Percentiles rank a stretch among this genome's conserved stretches.
Evolutionary conservation across 1,284 basidiomycete species (phyloP).

Genomic region (Violaceomyces palustris): DNA sequence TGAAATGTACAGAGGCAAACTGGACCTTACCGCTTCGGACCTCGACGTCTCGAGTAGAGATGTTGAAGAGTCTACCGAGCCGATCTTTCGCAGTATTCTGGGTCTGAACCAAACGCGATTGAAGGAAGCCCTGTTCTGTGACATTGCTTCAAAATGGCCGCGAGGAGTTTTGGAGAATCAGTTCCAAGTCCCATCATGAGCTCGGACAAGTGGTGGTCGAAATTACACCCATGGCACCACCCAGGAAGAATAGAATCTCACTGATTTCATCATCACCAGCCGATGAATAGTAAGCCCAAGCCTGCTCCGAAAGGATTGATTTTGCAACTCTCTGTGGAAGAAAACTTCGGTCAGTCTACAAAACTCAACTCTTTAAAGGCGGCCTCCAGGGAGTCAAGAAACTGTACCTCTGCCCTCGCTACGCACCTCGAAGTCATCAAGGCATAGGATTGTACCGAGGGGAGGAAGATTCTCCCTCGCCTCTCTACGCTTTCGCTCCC

Average conservation of each 20-base stretch:
- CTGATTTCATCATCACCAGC: conserved; percentile 58
- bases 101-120: conserved; percentile 95
- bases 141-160: too few relatives aligned
- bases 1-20: conserved; percentile 62
- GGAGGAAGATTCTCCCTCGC: conserved; percentile 57
- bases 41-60: conserved; percentile 12
- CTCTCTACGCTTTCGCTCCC: conserved; percentile 18
- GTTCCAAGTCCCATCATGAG: too few relatives aligned
- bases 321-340: conserved; percentile 16
- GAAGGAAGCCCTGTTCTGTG: conserved; percentile 75
- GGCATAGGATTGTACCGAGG: conserved; percentile 71
- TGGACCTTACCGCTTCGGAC: conserved; percentile 6
- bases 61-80: conserved; percentile 64
- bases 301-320: conserved; percentile 39
- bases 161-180: too few relatives aligned
- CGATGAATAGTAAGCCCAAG: conserved; percentile 52
- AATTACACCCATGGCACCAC: too few relatives aligned
- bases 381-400: neutral
- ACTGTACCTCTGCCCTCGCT: neutral
- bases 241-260: too few relatives aligned
- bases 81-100: conserved; percentile 80
- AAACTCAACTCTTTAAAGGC: too few relatives aligned
- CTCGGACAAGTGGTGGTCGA: too few relatives aligned
- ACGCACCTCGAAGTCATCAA: conserved; percentile 77
- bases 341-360: too few relatives aligned